Evolutionary conservation across 2,329 filamentous ascomycete species (phyloP).

Genomic region (Arthrobotrys conoides): DNA sequence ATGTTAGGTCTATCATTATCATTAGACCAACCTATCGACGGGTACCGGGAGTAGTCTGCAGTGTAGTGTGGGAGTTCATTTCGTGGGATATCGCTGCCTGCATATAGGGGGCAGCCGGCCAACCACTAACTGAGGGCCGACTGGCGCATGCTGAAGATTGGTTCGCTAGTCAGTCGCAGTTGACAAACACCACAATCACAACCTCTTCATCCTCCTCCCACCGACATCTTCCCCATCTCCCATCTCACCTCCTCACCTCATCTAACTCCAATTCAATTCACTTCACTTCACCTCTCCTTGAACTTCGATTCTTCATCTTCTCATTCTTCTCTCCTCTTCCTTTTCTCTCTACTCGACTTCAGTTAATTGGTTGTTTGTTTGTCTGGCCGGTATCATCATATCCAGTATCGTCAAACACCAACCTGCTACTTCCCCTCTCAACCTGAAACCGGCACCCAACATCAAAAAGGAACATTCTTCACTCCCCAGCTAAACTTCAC

Average conservation of each 20-base stretch:
- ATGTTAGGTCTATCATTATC: too few relatives aligned
- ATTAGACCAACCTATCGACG: background rate
- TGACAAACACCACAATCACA: constrained; percentile 29
- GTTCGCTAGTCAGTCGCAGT: background rate
- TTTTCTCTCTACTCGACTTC: background rate
- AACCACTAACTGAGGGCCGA: background rate
- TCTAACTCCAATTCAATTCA: background rate
- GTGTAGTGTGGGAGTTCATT: background rate
- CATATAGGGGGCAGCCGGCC: constrained; percentile 40
- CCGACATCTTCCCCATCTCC: constrained; percentile 1
- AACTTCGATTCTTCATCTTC: constrained; percentile 25
- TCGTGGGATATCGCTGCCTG: constrained; percentile 50
- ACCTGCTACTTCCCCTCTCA: constrained; percentile 50
- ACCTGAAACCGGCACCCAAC: constrained; percentile 55
- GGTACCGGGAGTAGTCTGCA: background rate
- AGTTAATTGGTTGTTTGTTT: background rate
- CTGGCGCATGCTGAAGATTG: too few relatives aligned
- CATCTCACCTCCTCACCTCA: constrained; percentile 12
- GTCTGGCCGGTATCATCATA: constrained; percentile 32
- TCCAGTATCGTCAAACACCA: constrained; percentile 28
- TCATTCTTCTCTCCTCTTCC: background rate
- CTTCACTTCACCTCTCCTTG: background rate
- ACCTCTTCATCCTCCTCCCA: background rate
- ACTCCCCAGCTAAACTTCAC: constrained; percentile 9
- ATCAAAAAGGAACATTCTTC: constrained; percentile 8